Conservation (phyloP, 2,329 filamentous ascomycete genomes). For the Aspergillus sergii region DNA sequence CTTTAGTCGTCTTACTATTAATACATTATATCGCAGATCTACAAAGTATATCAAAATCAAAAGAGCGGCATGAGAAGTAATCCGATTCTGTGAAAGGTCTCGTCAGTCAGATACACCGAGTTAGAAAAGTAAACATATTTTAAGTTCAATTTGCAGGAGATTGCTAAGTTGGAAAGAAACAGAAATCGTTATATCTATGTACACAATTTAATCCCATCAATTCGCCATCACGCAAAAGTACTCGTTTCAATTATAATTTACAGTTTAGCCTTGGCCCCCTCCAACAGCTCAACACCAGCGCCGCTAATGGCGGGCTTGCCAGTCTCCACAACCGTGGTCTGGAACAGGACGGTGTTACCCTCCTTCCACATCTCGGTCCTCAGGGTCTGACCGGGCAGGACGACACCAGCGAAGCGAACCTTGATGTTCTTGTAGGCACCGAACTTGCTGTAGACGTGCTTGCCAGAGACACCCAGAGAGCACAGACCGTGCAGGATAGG, state of each 20-base stretch:
- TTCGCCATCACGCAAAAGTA: neutral
- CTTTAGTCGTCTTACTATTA: too few species aligned
- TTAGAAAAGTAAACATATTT: too few species aligned
- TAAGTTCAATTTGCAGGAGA: neutral
- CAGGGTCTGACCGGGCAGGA: conserved; percentile 85
- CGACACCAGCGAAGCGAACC: conserved; percentile 84
- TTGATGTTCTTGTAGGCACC: conserved; percentile 89
- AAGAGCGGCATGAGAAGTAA: too few species aligned
- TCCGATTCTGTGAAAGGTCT: too few species aligned
- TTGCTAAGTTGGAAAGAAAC: conserved; percentile 4
- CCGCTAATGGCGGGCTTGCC: conserved; percentile 84
- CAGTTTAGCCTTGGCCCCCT: conserved; percentile 53
- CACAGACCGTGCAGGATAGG: conserved; percentile 97
- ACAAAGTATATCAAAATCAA: too few species aligned
- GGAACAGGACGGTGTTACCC: conserved; percentile 76
- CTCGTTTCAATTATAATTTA: conserved; percentile 34
- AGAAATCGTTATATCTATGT: conserved; percentile 19
- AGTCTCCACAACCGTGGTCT: conserved; percentile 87
- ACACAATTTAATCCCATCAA: conserved; percentile 18
- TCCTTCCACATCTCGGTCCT: conserved; percentile 96
- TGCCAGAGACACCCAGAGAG: conserved; percentile 88
- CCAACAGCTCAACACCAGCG: conserved; percentile 74
- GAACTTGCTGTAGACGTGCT: conserved; percentile 83
- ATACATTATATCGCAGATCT: too few species aligned
- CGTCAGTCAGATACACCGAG: too few species aligned